Evolutionary conservation across 129 eudicot species (phyloP).

Genomic region (Centaurea solstitialis): DNA sequence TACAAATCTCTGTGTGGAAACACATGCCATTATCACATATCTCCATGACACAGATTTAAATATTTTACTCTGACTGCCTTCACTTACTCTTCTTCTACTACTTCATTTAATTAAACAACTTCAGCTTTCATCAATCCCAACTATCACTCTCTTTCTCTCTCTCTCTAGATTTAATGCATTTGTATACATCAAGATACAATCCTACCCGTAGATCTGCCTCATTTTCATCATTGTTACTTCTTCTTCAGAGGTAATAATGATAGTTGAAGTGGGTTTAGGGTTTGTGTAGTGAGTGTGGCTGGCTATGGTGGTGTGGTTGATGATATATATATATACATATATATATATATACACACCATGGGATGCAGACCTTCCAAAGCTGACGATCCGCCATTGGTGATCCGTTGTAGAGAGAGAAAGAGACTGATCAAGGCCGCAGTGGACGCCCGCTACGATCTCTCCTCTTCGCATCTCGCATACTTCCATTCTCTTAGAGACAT

Average conservation of each 20-base stretch:
- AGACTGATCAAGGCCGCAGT: slow-evolving; percentile 69
- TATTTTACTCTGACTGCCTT: too few species aligned
- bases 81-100: slow-evolving; percentile 9
- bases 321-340: too few species aligned
- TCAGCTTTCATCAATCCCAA: slow-evolving; percentile 18
- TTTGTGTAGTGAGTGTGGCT: too few species aligned
- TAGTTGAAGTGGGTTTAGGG: slow-evolving; percentile 29
- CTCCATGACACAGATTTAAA: slow-evolving; percentile 9
- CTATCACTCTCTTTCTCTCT: not conserved
- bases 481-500: slow-evolving; percentile 65
- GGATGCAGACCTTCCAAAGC: slow-evolving; percentile 82
- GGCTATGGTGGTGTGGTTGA: slow-evolving; percentile 12
- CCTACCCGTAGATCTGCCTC: slow-evolving; percentile 27
- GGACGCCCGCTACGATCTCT: slow-evolving; percentile 71
- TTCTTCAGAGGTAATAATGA: slow-evolving; percentile 21
- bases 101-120: not conserved
- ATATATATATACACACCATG: too few species aligned
- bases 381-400: slow-evolving; percentile 75
- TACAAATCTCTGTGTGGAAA: slow-evolving; percentile 23
- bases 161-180: slow-evolving; percentile 25
- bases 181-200: slow-evolving; percentile 1
- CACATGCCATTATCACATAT: slow-evolving; percentile 32
- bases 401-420: slow-evolving; percentile 73
- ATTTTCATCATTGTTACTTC: not conserved
- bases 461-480: slow-evolving; percentile 82